These are phyloP conservation scores for Xylaria sp. DNA, from an alignment of 2,329 filamentous ascomycete genomes.

Conservation along the genomic window DNA sequence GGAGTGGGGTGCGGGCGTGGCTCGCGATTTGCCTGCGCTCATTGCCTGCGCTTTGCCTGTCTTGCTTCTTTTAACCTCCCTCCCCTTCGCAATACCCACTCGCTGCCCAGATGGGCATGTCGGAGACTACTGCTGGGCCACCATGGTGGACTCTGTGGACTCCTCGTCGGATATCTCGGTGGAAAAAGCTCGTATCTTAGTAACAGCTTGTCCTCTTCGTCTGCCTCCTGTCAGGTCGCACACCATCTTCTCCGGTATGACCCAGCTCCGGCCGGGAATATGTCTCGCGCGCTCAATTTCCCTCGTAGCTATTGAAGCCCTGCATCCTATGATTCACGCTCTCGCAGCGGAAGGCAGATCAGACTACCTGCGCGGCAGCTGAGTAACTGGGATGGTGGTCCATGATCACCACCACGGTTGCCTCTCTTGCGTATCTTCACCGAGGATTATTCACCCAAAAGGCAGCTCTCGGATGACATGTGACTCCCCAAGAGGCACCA, in stretches of 20 bases:
- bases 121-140: background rate
- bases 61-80: constrained; percentile 7
- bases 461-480: constrained; percentile 31
- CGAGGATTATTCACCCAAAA: constrained; percentile 27
- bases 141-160: background rate
- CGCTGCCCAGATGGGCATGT: constrained; percentile 16
- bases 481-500: constrained; percentile 29
- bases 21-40: background rate
- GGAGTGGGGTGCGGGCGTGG: constrained; percentile 16
- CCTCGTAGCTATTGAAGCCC: constrained; percentile 11
- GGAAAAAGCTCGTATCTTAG: constrained; percentile 19
- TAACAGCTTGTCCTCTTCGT: constrained; percentile 13
- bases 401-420: constrained; percentile 25
- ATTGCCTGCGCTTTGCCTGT: background rate
- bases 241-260: constrained; percentile 27
- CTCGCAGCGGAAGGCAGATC: constrained; percentile 12
- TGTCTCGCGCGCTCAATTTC: constrained; percentile 15
- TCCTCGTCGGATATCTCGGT: constrained; percentile 4
- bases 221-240: constrained; percentile 17
- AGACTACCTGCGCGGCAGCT: constrained; percentile 21
- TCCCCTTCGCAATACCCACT: background rate
- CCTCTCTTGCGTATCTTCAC: constrained; percentile 13
- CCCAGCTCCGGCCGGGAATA: constrained; percentile 13
- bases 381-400: constrained; percentile 20
- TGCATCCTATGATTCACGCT: constrained; percentile 10